A percentile compares a stretch with the other conserved stretches of the same genome.
phyloP scores from a whole-genome alignment of 116 monocot species.

The Thalassia testudinum region DNA sequence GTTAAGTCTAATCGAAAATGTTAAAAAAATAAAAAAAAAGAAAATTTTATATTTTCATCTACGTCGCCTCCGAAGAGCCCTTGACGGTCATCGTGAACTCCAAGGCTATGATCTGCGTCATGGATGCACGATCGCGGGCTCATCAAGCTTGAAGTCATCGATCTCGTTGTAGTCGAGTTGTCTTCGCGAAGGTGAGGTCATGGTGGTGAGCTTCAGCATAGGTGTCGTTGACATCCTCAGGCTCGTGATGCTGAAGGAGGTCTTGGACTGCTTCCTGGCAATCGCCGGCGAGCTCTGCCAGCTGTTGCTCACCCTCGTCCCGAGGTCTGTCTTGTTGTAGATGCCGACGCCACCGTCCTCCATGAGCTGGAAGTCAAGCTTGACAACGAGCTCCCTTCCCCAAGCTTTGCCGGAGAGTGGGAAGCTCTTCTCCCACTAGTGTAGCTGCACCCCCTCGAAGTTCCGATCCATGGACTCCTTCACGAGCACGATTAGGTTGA shows the following conservation, averaged over 20 bases:
- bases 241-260: constrained; percentile 73
- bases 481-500: constrained; percentile 61
- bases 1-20: too few relatives aligned
- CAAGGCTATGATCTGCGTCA: too few relatives aligned
- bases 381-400: constrained; percentile 63
- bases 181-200: constrained; percentile 7
- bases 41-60: too few relatives aligned
- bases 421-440: constrained; percentile 57
- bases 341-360: constrained; percentile 78
- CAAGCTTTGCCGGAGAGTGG: constrained; percentile 66
- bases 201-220: constrained; percentile 8
- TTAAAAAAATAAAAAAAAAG: too few relatives aligned
- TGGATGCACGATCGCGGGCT: too few relatives aligned
- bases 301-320: not conserved
- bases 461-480: constrained; percentile 70
- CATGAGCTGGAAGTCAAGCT: constrained; percentile 87
- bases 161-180: too few relatives aligned
- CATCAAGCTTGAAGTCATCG: too few relatives aligned
- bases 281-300: constrained; percentile 4
- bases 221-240: too few relatives aligned
- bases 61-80: too few relatives aligned
- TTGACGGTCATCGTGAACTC: too few relatives aligned
- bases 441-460: constrained; percentile 36
- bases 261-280: constrained; percentile 53
- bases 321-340: constrained; percentile 24